phyloP scores from a whole-genome alignment of 441 rosid genomes.

The Omphalea diandra region DNA sequence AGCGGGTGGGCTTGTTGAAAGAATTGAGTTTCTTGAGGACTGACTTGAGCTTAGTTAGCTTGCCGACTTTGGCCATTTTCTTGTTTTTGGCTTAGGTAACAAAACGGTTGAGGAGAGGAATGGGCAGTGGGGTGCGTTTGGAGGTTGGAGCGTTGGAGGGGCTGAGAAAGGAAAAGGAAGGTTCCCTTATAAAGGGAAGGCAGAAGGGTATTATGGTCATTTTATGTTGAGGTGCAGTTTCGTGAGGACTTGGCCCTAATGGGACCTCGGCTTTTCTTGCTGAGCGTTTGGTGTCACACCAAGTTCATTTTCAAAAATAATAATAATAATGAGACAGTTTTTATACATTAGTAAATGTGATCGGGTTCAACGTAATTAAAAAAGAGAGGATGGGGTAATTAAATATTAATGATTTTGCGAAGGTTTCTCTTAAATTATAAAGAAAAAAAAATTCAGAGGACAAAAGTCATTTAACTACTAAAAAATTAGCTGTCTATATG shows the following conservation, averaged over 20 bases:
- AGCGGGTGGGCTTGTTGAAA: constrained; percentile 48
- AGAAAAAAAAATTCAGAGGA: too few relatives aligned
- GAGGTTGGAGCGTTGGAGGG: neutral
- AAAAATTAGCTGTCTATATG: too few relatives aligned
- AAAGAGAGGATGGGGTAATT: too few relatives aligned
- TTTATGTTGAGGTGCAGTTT: neutral
- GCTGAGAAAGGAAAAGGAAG: constrained; percentile 19
- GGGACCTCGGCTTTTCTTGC: too few relatives aligned
- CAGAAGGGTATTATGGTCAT: constrained; percentile 23
- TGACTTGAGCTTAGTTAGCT: constrained; percentile 67
- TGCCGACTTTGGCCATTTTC: constrained; percentile 67
- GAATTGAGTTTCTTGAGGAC: constrained; percentile 80
- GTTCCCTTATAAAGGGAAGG: constrained; percentile 29
- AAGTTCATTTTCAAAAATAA: too few relatives aligned
- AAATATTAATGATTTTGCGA: too few relatives aligned
- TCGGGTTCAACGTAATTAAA: too few relatives aligned
- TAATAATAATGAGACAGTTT: too few relatives aligned
- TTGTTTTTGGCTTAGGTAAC: neutral
- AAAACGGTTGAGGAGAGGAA: neutral
- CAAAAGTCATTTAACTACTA: too few relatives aligned
- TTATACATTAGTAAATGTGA: too few relatives aligned
- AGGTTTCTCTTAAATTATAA: too few relatives aligned
- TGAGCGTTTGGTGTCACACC: too few relatives aligned
- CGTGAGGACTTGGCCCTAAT: constrained; percentile 6
- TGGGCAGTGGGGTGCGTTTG: neutral